Base-by-base conservation (phyloP, 352 stramenopile species). In the Elongisporangium prolatum region DNA sequence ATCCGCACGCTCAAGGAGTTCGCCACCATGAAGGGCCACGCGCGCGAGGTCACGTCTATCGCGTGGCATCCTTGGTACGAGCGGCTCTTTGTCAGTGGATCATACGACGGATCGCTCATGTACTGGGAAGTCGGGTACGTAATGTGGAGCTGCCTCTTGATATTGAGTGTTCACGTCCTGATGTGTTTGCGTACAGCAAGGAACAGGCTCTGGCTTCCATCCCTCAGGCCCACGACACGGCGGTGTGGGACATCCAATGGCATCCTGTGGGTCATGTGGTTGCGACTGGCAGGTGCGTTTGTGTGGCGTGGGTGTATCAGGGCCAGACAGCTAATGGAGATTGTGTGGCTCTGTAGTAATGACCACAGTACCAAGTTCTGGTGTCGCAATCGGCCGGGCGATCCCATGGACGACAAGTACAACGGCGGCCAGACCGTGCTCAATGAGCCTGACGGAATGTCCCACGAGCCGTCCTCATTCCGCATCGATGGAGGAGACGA, bases 351-450 rank as follows among this genome's bases (percentile, higher is more conserved):
- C 47, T 71, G 50, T 57, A 87, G 83, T 57, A 98, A 99, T 67
- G 97, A 99, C 71, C 81, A 98, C 65, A 98, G 95, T 62, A 97
- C 95, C 38, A 99, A 99, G 74, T 99, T 99, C 60, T 99, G 96
- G 96, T 95, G 89, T 38, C 85, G 96, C 52, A 98, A 98, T 68
- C 88, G 96, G 44, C 88, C 95, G 0, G 96, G 96, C 25, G 84
- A 93, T 37, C 86, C 80, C 24, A 93, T 95, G 83, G 85, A 95
- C 54, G 85, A 95, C 71, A 95, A 93, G 67, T 95, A 95, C 69
- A 95, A 95, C 60, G 81, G 80, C 21, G 83, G 80, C 0, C 71
- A 86, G 48, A 85, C 65, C 18, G 78, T 90, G 52, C 65, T 93
- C 47, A 88, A 83, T 50, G 81, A 93, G 37, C 69, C 72, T 3